Base-by-base conservation (phyloP, 352 stramenopile species). In the Phytophthora ohioensis region DNA sequence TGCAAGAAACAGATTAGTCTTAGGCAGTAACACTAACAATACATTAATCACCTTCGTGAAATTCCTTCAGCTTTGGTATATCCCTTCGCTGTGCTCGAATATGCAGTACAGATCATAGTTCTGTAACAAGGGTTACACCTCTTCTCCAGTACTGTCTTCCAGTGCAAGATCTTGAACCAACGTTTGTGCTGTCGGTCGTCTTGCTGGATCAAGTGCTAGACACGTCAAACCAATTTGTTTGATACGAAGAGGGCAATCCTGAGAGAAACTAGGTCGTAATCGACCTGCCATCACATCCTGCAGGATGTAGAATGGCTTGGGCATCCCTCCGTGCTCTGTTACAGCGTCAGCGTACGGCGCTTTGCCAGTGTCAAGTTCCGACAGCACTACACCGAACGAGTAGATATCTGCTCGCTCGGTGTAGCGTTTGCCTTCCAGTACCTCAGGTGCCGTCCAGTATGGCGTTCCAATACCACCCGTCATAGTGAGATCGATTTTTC, bases 401-500 rank as follows among this genome's bases (percentile, higher is more conserved):
- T 78, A 84, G 41, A 82, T 70, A 38, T 84, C 77, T 13, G 70
- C 64, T n/a, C 61, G 32, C 48, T 73, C 64, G 4, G 70, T 69
- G 52, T 72, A 73, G 8, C 31, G 49, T 7, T 88, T 76, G 15
- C 79, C 79, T 43, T 78, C 45, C 1, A 93, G 59, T 5, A 96
- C 64, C 62, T 97, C 90, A 0, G 88, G 90, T 27, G 63, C 67
- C 8, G 67, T 74, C 66, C 60, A 73, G 60, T 64, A 74, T 0
- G 67, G 46, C 6, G 89, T 97, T 9, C 89, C 89, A 17, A 92
- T 88, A n/a, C 85, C 85, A 0, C 85, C 48, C 74, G 80, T 75
- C 91, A 87, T 55, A 45, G 67, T 71, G 15, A 59, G 17, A 17
- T 73, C 67, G 31, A 57, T 53, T 2, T 43, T 38, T 34, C 42